Evolutionary conservation across 2,329 filamentous ascomycete species (phyloP).

Genomic region (Trichophyton rubrum): DNA sequence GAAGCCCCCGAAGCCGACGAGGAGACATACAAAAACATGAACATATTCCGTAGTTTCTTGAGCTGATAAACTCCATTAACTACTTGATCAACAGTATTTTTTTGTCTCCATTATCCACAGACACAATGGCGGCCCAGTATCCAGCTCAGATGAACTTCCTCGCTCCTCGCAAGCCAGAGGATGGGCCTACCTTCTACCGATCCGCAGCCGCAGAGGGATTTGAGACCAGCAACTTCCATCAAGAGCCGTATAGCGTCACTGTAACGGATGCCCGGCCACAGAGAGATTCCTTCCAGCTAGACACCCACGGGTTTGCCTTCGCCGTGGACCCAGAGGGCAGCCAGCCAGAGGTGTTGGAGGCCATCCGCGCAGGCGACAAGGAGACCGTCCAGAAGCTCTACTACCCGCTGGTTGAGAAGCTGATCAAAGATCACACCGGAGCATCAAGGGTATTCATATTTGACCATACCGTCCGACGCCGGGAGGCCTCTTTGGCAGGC

Average conservation of each 20-base stretch:
- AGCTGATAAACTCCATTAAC: neutral
- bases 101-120: neutral
- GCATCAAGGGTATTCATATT: constrained; percentile 59
- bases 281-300: neutral
- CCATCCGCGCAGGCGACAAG: neutral
- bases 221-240: neutral
- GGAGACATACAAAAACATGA: neutral
- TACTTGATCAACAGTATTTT: neutral
- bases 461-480: constrained; percentile 73
- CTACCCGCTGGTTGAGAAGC: constrained; percentile 69
- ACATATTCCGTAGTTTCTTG: neutral
- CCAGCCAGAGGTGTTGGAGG: neutral
- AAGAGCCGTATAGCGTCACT: neutral
- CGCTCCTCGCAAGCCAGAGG: neutral
- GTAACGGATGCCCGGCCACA: neutral
- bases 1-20: neutral
- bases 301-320: constrained; percentile 7
- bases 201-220: neutral
- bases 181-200: neutral
- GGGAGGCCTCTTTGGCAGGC: constrained; percentile 16
- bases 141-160: neutral
- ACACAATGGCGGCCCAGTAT: neutral
- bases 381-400: constrained; percentile 38
- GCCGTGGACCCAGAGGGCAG: constrained; percentile 33
- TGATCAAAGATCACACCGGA: constrained; percentile 57